Evolutionary conservation across 768 basidiomycete genomes (phyloP).

Genomic region (Calocera cornea): DNA sequence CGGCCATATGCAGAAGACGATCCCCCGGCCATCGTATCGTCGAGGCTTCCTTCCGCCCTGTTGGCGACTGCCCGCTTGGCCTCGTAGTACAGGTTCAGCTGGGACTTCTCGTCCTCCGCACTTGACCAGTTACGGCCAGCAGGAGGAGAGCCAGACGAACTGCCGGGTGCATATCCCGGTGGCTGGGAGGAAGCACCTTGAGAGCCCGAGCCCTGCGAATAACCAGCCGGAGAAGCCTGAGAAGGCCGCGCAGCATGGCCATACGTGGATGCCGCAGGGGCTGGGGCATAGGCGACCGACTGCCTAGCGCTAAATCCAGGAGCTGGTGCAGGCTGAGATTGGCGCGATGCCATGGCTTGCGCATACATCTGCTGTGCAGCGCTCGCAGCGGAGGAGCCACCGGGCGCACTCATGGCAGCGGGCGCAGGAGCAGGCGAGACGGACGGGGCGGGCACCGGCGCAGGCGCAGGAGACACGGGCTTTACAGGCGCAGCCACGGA

Average conservation of each 20-base stretch:
- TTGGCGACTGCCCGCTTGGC: constrained; percentile 57
- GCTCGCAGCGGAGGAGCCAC: neutral
- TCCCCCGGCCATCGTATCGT: neutral
- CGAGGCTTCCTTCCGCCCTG: constrained; percentile 24
- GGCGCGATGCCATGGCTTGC: neutral
- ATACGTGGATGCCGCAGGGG: neutral
- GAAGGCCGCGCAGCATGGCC: neutral
- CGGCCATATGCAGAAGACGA: neutral
- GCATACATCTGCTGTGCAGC: neutral
- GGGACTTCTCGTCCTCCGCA: constrained; percentile 65
- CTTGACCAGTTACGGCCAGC: constrained; percentile 31
- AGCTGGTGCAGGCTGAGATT: neutral
- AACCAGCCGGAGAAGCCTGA: neutral
- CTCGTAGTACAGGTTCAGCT: constrained; percentile 50
- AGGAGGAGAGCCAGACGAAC: constrained; percentile 11
- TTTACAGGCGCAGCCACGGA: neutral
- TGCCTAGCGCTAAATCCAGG: neutral
- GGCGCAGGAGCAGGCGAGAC: neutral
- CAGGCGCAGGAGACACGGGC: neutral
- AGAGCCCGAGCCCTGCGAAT: neutral
- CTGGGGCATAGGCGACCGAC: neutral
- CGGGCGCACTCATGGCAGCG: neutral
- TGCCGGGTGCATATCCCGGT: neutral
- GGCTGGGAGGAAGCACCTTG: neutral
- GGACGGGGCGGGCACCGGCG: neutral